Conservation (phyloP, 345 rosid species). For the Streptanthus diversifolius region DNA sequence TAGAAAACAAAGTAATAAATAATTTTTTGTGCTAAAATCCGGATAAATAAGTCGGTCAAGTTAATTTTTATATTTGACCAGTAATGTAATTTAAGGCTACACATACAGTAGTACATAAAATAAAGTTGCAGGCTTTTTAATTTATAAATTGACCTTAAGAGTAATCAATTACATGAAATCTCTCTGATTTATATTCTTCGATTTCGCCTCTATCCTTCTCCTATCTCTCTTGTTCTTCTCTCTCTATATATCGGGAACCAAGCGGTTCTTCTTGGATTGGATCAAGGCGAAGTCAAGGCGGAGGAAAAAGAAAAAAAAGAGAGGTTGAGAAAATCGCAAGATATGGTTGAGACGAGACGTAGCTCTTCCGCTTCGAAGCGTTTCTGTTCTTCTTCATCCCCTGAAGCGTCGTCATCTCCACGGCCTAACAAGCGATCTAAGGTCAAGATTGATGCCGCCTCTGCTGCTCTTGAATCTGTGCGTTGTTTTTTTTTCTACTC, state of each 20-base stretch:
- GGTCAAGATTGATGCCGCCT: slow-evolving; percentile 39
- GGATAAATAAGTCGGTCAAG: slow-evolving; percentile 1
- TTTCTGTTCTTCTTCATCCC: slow-evolving; percentile 49
- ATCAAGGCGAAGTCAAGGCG: slow-evolving; percentile 44
- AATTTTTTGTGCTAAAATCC: neutral
- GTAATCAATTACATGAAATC: slow-evolving; percentile 35
- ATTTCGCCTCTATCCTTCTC: slow-evolving; percentile 24
- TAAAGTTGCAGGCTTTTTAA: slow-evolving; percentile 1
- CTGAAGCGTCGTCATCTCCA: slow-evolving; percentile 46
- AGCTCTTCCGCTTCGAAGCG: slow-evolving; percentile 86
- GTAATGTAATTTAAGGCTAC: slow-evolving; percentile 9
- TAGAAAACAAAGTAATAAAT: neutral
- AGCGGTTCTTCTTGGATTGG: slow-evolving; percentile 44
- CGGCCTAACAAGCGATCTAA: slow-evolving; percentile 68
- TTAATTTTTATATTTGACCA: neutral
- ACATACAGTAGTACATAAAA: neutral
- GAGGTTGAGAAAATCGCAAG: slow-evolving; percentile 16
- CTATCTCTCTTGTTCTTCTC: neutral
- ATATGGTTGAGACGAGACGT: slow-evolving; percentile 94
- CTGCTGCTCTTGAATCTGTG: neutral
- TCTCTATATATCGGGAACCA: slow-evolving; percentile 17
- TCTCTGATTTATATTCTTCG: slow-evolving; percentile 7
- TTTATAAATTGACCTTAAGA: slow-evolving; percentile 20
- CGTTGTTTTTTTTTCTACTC: neutral
- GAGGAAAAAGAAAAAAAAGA: neutral